phyloP scores from a whole-genome alignment of 352 stramenopile species.

The Pythium brachiatum region DNA sequence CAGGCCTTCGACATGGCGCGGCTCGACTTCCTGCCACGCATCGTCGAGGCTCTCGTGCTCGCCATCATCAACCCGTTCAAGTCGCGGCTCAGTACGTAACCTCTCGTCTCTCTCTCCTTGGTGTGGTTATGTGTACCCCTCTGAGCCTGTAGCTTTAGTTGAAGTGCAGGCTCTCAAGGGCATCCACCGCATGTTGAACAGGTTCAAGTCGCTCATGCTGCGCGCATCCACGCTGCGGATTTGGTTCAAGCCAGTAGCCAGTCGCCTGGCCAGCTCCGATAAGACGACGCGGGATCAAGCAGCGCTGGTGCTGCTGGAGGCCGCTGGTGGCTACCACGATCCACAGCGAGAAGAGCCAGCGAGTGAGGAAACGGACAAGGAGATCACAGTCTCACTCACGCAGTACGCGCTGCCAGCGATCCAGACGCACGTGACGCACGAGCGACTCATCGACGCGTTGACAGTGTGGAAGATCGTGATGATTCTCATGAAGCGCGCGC shows the following conservation, averaged over 20 bases:
- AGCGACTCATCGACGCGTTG: conserved; percentile 44
- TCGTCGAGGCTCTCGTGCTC: conserved; percentile 61
- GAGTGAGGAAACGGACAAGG: conserved; percentile 27
- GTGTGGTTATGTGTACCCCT: too few relatives aligned
- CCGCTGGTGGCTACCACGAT: conserved; percentile 2
- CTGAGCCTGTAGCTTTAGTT: conserved; percentile 26
- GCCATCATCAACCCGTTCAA: conserved; percentile 74
- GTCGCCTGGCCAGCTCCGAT: conserved; percentile 53
- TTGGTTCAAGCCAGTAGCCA: conserved; percentile 51
- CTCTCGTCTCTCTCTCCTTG: background rate
- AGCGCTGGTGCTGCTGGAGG: conserved; percentile 48
- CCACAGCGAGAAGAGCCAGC: background rate
- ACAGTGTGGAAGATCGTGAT: conserved; percentile 56
- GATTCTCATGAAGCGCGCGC: conserved; percentile 36
- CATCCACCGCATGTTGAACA: conserved; percentile 49
- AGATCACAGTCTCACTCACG: conserved; percentile 30
- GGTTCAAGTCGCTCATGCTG: conserved; percentile 43
- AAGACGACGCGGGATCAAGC: conserved; percentile 42
- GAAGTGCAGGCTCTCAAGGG: conserved; percentile 65
- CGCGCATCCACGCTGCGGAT: conserved; percentile 33
- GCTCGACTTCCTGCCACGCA: conserved; percentile 47
- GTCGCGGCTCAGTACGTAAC: conserved; percentile 52
- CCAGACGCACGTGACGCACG: conserved; percentile 45
- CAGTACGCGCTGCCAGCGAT: conserved; percentile 59
- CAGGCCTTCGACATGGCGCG: conserved; percentile 51